phyloP scores from a whole-genome alignment of 2,329 filamentous ascomycete genomes.

The Talaromyces rugulosus region DNA sequence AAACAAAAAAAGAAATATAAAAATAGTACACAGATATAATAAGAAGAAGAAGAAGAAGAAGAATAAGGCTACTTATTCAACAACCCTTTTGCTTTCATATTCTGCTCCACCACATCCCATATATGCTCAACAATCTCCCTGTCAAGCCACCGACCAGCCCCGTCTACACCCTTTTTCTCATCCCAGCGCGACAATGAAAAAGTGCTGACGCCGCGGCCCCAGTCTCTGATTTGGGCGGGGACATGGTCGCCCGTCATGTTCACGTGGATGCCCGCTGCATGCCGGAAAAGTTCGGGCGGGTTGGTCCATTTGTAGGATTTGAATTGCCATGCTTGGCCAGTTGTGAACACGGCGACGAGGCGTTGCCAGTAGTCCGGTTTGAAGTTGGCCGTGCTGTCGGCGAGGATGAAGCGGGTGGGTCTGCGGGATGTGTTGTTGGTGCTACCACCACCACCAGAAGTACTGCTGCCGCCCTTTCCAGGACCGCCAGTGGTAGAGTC shows the following conservation, averaged over 20 bases:
- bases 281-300: conserved; percentile 81
- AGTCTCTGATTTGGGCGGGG: conserved; percentile 72
- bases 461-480: conserved; percentile 8
- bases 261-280: conserved; percentile 81
- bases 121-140: conserved; percentile 88
- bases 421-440: conserved; percentile 47
- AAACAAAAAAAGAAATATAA: conserved; percentile 7
- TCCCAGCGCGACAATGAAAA: conserved; percentile 82
- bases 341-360: conserved; percentile 94
- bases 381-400: conserved; percentile 90
- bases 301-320: conserved; percentile 96
- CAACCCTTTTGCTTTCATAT: conserved; percentile 85
- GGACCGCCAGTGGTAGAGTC: neutral
- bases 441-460: neutral
- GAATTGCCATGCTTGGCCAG: conserved; percentile 97
- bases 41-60: neutral
- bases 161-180: conserved; percentile 38
- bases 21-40: neutral
- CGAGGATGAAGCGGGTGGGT: conserved; percentile 88
- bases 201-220: conserved; percentile 78
- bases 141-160: conserved; percentile 67
- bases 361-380: conserved; percentile 97
- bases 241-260: conserved; percentile 83
- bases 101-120: conserved; percentile 82
- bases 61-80: conserved; percentile 18